Base-by-base conservation (phyloP, 2,329 filamentous ascomycete genomes). In the Phialophora verrucosa region DNA sequence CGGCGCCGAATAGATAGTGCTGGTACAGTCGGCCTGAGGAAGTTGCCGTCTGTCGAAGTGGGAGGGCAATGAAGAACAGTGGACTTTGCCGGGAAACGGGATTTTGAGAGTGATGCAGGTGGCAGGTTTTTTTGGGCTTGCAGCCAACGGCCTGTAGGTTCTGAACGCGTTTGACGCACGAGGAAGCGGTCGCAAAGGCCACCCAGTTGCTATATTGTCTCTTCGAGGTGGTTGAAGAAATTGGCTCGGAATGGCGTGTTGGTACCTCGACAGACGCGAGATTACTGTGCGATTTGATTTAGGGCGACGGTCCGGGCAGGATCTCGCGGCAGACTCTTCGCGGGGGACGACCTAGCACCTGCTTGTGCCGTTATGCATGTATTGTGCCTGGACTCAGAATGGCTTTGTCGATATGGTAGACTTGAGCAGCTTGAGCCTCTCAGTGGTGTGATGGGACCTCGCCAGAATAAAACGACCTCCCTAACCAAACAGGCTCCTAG, bases 1-100 rank as follows among this genome's bases (percentile, higher is more conserved):
- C 38, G 20, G 35, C 32, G 25, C 35, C 53, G 10, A 58, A 17
- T 23, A 20, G 20, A 23, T 29, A 23, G 10, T 27, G 20, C 27
- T 35, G 64, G 50, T 32, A 17, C 20, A 58, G 12, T 25, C 38
- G 53, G 50, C 23, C n/a, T 59, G 42, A 23, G 31, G 42, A 17
- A n/a, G 11, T 11, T 14, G 17, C 27, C 20, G 57, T 14, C 38
- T 23, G 20, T n/a, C 7, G 38, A 44, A n/a, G 5, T n/a, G 20
- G 29, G 38, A 59, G 42, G 12, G 31, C 42, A 23, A n/a, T 35
- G 42, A 12, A 12, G 25, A 23, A 23, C 17, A 23, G 42, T 8
- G 57, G 31, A 32, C 11, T 49, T 10, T 27, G 14, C 38, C 38
- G 38, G 38, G 2, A 7, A 44, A 8, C 38, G 17, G 38, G 32